These are phyloP conservation scores for Elasticomyces elasticus DNA, from an alignment of 495 filamentous ascomycete genomes.

Conservation along the genomic window DNA sequence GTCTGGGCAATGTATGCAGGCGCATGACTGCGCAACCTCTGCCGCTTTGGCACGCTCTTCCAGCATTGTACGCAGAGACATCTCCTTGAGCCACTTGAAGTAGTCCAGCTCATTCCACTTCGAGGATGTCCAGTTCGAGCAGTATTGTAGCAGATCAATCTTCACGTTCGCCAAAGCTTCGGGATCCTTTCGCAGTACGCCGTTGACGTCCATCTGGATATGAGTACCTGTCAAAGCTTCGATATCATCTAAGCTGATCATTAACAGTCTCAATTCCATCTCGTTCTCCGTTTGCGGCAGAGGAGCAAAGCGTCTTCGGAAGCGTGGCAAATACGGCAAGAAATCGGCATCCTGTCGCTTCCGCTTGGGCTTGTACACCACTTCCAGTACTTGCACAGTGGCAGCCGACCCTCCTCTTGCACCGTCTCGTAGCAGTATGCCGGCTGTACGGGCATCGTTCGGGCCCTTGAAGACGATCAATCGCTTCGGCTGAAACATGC, in stretches of 20 bases:
- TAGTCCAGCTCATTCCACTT: slow-evolving; percentile 85
- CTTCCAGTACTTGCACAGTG: slow-evolving; percentile 65
- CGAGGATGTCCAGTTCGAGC: slow-evolving; percentile 56
- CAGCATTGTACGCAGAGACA: slow-evolving; percentile 63
- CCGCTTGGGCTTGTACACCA: slow-evolving; percentile 46
- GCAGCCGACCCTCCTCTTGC: slow-evolving; percentile 50
- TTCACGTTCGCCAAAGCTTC: slow-evolving; percentile 40
- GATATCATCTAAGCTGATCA: slow-evolving; percentile 60
- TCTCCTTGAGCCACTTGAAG: slow-evolving; percentile 57
- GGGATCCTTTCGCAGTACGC: slow-evolving; percentile 23
- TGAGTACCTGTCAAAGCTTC: slow-evolving; percentile 71
- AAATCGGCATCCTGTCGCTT: slow-evolving; percentile 66
- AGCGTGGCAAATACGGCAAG: slow-evolving; percentile 63
- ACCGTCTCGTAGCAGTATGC: slow-evolving; percentile 69
- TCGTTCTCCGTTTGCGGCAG: slow-evolving; percentile 43
- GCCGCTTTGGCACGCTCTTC: slow-evolving; percentile 56
- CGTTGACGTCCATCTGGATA: slow-evolving; percentile 26
- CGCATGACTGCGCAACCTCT: slow-evolving; percentile 42
- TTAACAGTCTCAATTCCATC: slow-evolving; percentile 52
- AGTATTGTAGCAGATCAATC: slow-evolving; percentile 53
- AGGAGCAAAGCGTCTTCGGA: slow-evolving; percentile 49
- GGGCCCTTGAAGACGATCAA: slow-evolving; percentile 63
- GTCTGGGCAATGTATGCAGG: slow-evolving; percentile 55
- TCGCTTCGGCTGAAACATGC: slow-evolving; percentile 61
- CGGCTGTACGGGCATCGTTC: slow-evolving; percentile 69